phyloP scores from a whole-genome alignment of 192 early-diverging fungal genomes.

The Thamnidium elegans region DNA sequence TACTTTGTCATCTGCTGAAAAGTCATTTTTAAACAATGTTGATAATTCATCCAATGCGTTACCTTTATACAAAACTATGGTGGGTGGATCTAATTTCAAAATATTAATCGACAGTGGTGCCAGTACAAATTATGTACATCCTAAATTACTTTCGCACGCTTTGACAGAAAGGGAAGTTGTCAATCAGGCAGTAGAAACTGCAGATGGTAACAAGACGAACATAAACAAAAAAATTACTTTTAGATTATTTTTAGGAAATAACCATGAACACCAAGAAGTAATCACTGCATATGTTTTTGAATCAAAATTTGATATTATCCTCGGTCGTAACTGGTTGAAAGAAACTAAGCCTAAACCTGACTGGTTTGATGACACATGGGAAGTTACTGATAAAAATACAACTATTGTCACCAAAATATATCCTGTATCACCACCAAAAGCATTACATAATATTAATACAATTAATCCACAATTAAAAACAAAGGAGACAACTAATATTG shows the following conservation, averaged over 20 bases:
- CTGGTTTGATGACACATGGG: not conserved
- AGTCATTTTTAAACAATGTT: too few species aligned
- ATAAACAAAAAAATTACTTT: not conserved
- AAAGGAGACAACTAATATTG: not conserved
- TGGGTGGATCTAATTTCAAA: too few species aligned
- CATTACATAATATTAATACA: too few species aligned
- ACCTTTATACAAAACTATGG: too few species aligned
- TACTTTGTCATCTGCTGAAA: too few species aligned
- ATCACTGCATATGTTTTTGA: not conserved
- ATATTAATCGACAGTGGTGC: not conserved
- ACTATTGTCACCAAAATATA: too few species aligned
- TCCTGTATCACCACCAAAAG: too few species aligned
- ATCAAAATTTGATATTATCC: not conserved
- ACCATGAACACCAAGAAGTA: not conserved
- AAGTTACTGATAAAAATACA: too few species aligned
- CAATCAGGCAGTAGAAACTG: not conserved
- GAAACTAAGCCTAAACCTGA: not conserved
- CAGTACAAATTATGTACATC: not conserved
- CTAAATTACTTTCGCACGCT: not conserved
- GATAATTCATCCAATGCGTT: too few species aligned
- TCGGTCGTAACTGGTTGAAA: not conserved
- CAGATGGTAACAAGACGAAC: not conserved
- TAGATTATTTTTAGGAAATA: too few species aligned
- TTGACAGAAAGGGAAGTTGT: not conserved
- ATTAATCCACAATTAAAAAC: too few species aligned